Evolutionary conservation across 306 rosid species (phyloP).

Genomic region (Arachis hypogaea): DNA sequence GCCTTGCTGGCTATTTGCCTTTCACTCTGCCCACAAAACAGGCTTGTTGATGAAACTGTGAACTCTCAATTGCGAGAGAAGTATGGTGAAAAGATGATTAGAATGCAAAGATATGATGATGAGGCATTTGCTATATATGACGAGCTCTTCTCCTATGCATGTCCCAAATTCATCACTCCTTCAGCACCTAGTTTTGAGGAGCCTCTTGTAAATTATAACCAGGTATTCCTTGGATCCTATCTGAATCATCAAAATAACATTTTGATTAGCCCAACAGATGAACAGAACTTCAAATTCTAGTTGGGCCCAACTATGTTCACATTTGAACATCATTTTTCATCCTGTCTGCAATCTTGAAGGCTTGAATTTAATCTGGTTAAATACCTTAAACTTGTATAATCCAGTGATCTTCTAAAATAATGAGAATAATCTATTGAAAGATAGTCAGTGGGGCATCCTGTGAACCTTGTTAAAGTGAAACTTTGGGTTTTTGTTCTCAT

Average conservation of each 20-base stretch:
- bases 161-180: conserved; percentile 97
- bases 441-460: conserved; percentile 1
- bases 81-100: conserved; percentile 93
- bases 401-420: neutral
- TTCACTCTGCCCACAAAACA: conserved; percentile 90
- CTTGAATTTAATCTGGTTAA: conserved; percentile 6
- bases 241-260: neutral
- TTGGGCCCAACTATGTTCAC: neutral
- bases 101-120: conserved; percentile 93
- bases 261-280: conserved; percentile 6
- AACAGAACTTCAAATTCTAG: neutral
- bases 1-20: conserved; percentile 93
- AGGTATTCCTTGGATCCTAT: conserved; percentile 53
- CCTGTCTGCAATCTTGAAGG: conserved; percentile 20
- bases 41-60: conserved; percentile 90
- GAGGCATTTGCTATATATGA: conserved; percentile 96
- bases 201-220: conserved; percentile 91
- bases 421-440: conserved; percentile 3
- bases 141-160: conserved; percentile 97
- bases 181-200: conserved; percentile 98
- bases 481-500: neutral
- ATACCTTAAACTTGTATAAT: neutral
- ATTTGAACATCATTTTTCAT: conserved; percentile 19
- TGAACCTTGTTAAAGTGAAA: neutral
- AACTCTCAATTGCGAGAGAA: conserved; percentile 89